Conservation (phyloP, 345 rosid species). For the Linum usitatissimum region DNA sequence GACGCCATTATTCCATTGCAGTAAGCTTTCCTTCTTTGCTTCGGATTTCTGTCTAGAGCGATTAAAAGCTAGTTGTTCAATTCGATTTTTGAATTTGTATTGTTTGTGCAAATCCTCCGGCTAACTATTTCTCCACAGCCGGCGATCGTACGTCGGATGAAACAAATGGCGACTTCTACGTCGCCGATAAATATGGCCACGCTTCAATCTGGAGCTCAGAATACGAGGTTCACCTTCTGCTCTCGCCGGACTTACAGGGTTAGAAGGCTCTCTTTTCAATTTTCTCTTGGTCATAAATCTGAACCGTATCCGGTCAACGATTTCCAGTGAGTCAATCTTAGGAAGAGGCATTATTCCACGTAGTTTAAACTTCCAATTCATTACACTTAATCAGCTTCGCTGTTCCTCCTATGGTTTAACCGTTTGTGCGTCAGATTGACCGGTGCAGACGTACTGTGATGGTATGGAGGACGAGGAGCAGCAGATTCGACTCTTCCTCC, state of each 20-base stretch:
- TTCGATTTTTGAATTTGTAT: too few species aligned
- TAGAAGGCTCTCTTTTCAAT: not conserved
- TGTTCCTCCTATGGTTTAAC: not conserved
- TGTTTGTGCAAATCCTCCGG: not conserved
- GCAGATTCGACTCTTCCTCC: constrained; percentile 41
- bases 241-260: not conserved
- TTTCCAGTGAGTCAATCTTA: constrained; percentile 28
- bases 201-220: not conserved
- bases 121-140: not conserved
- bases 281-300: constrained; percentile 13
- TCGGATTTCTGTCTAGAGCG: too few species aligned
- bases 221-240: not conserved
- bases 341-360: not conserved
- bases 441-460: constrained; percentile 35
- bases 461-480: constrained; percentile 49
- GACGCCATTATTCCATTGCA: not conserved
- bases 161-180: not conserved
- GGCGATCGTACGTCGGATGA: not conserved
- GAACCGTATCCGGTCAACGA: constrained; percentile 25
- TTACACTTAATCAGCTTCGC: not conserved
- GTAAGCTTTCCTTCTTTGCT: not conserved
- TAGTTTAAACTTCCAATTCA: not conserved
- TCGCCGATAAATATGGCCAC: not conserved
- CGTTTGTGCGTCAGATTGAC: constrained; percentile 10
- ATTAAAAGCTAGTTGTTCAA: too few species aligned